Percentiles rank a stretch among this genome's conserved stretches.
These are phyloP conservation scores for Flueggea neowawraea DNA, from an alignment of 441 rosid genomes.

Conservation along the genomic window DNA sequence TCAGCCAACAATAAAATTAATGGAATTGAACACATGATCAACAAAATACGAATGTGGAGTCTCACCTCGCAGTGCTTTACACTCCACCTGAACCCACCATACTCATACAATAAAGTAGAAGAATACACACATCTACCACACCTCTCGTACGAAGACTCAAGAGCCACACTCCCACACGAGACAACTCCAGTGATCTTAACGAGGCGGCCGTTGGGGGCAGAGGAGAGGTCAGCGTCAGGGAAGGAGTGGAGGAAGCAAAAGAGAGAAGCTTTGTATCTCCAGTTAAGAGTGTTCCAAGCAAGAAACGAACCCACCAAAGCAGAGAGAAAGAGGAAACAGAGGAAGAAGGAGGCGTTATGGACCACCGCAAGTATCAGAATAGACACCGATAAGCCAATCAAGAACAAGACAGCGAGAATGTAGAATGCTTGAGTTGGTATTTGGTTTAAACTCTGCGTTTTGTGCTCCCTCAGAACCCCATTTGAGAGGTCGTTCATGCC, in stretches of 20 bases:
- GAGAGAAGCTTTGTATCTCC: conserved; percentile 28
- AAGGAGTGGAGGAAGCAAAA: conserved; percentile 31
- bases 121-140: conserved; percentile 42
- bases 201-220: conserved; percentile 45
- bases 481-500: conserved; percentile 53
- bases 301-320: conserved; percentile 29
- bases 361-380: conserved; percentile 41
- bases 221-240: conserved; percentile 47
- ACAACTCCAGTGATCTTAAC: conserved; percentile 63
- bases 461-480: conserved; percentile 33
- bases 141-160: conserved; percentile 58
- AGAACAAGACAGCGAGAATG: conserved; percentile 27
- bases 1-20: too few species aligned
- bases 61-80: conserved; percentile 46
- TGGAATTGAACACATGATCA: too few species aligned
- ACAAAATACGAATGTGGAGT: too few species aligned
- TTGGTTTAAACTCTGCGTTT: conserved; percentile 21
- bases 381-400: conserved; percentile 34
- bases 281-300: conserved; percentile 38
- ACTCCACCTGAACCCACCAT: conserved; percentile 38
- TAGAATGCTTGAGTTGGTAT: conserved; percentile 31
- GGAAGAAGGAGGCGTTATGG: conserved; percentile 34
- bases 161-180: conserved; percentile 43
- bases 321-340: conserved; percentile 29
- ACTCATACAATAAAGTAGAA: conserved; percentile 48